Percentiles rank a stretch among this genome's conserved stretches.
Conservation (phyloP, 352 stramenopile genomes). For the Discostella stelligera region DNA sequence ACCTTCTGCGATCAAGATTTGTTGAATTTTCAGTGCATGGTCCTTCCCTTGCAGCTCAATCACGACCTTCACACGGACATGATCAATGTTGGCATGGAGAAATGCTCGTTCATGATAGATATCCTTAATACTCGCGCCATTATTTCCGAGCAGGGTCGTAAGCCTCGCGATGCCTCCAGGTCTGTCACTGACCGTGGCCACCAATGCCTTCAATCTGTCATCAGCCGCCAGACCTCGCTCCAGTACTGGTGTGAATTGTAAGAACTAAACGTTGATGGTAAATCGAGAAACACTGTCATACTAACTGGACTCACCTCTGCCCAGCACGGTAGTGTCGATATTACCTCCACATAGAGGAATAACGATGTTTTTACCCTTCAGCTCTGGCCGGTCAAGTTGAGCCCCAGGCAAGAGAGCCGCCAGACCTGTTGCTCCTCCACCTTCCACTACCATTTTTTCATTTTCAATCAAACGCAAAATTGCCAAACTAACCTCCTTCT, state of each 20-base stretch:
- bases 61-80: slow-evolving; percentile 94
- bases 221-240: slow-evolving; percentile 91
- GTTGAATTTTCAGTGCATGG: slow-evolving; percentile 88
- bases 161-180: slow-evolving; percentile 90
- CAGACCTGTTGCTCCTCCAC: slow-evolving; percentile 90
- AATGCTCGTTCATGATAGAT: slow-evolving; percentile 97
- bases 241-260: not conserved
- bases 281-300: no score
- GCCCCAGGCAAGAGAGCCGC: slow-evolving; percentile 93
- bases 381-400: slow-evolving; percentile 84
- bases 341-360: slow-evolving; percentile 96
- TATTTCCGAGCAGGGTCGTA: slow-evolving; percentile 88
- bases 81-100: slow-evolving; percentile 92
- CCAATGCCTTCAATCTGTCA: slow-evolving; percentile 93
- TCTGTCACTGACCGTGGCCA: slow-evolving; percentile 94
- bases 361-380: slow-evolving; percentile 89
- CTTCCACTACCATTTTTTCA: slow-evolving; percentile 97
- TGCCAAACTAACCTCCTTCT: slow-evolving; percentile 93
- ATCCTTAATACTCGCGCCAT: slow-evolving; percentile 91
- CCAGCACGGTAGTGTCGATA: slow-evolving; percentile 94
- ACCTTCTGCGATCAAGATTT: slow-evolving; percentile 83
- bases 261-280: no score
- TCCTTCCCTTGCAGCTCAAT: slow-evolving; percentile 93
- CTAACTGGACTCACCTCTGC: slow-evolving; percentile 90
- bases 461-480: slow-evolving; percentile 95